Evolutionary conservation across 2,329 filamentous ascomycete genomes (phyloP).

Genomic region (Penicillium decumbens): DNA sequence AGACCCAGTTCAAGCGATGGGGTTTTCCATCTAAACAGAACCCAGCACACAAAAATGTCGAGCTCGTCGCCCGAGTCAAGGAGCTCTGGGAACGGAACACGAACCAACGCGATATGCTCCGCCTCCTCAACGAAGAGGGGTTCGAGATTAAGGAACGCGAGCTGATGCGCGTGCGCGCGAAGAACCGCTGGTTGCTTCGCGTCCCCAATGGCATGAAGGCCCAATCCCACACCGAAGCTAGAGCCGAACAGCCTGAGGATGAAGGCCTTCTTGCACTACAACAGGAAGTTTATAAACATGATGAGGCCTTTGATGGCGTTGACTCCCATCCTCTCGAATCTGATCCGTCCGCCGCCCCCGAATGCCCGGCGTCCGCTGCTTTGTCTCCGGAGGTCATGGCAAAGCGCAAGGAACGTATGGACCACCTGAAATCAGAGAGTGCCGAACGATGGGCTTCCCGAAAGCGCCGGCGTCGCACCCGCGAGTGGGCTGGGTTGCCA

Average conservation of each 20-base stretch:
- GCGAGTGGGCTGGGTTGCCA: constrained; percentile 63
- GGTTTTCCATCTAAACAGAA: constrained; percentile 71
- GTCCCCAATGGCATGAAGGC: constrained; percentile 56
- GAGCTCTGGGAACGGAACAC: constrained; percentile 75
- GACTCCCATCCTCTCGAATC: constrained; percentile 24
- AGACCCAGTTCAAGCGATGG: constrained; percentile 73
- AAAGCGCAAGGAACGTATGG: constrained; percentile 53
- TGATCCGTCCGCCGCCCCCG: constrained; percentile 7
- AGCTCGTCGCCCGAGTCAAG: constrained; percentile 64
- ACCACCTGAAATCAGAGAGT: constrained; percentile 55
- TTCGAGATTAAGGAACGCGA: constrained; percentile 68
- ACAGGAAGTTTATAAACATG: constrained; percentile 37
- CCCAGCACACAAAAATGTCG: constrained; percentile 64
- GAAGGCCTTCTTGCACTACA: constrained; percentile 38
- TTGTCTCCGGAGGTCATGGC: constrained; percentile 47
- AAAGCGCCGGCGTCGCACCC: constrained; percentile 64
- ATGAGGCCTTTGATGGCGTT: constrained; percentile 27
- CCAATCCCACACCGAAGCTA: constrained; percentile 29
- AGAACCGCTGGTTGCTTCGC: constrained; percentile 64
- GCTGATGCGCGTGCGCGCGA: constrained; percentile 63
- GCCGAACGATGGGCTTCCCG: constrained; percentile 58
- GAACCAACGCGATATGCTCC: constrained; percentile 68
- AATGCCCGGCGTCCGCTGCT: constrained; percentile 26
- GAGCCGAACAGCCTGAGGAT: constrained; percentile 30
- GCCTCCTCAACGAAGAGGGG: constrained; percentile 65